A percentile compares a stretch with the other conserved stretches of the same genome.
Conservation (phyloP, 495 filamentous ascomycete species). For the Penicillium atrosanguineum region DNA sequence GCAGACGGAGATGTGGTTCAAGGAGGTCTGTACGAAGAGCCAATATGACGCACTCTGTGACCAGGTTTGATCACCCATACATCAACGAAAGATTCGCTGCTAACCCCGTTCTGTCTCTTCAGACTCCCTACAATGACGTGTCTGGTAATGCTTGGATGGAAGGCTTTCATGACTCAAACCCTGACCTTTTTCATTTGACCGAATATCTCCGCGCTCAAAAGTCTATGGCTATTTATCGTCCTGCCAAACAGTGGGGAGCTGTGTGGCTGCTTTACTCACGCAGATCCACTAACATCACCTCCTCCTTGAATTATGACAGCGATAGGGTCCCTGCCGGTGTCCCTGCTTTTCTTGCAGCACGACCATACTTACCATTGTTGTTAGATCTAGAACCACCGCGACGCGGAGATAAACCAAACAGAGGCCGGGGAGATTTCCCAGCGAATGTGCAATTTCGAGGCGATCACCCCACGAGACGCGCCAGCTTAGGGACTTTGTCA, state of each 20-base stretch:
- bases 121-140: not conserved
- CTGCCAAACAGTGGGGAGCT: not conserved
- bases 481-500: not conserved
- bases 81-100: not conserved
- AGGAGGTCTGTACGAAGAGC: slow-evolving; percentile 31
- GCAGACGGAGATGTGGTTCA: slow-evolving; percentile 39
- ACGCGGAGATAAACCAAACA: not conserved
- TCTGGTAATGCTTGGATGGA: slow-evolving; percentile 34
- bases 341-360: slow-evolving; percentile 26
- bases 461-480: not conserved
- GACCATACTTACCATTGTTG: slow-evolving; percentile 4
- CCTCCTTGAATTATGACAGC: slow-evolving; percentile 13
- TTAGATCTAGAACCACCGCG: not conserved
- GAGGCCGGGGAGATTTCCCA: not conserved
- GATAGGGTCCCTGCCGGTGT: slow-evolving; percentile 5
- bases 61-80: not conserved
- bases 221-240: slow-evolving; percentile 26
- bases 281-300: slow-evolving; percentile 20
- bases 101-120: not conserved
- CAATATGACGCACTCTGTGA: slow-evolving; percentile 25
- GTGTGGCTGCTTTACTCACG: slow-evolving; percentile 32
- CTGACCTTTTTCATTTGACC: slow-evolving; percentile 24
- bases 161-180: slow-evolving; percentile 34
- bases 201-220: slow-evolving; percentile 24
- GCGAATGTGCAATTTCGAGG: not conserved